A percentile compares a stretch with the other conserved stretches of the same genome.
Conservation (phyloP, 2,329 filamentous ascomycete genomes). For the Dactylella cylindrospora region DNA sequence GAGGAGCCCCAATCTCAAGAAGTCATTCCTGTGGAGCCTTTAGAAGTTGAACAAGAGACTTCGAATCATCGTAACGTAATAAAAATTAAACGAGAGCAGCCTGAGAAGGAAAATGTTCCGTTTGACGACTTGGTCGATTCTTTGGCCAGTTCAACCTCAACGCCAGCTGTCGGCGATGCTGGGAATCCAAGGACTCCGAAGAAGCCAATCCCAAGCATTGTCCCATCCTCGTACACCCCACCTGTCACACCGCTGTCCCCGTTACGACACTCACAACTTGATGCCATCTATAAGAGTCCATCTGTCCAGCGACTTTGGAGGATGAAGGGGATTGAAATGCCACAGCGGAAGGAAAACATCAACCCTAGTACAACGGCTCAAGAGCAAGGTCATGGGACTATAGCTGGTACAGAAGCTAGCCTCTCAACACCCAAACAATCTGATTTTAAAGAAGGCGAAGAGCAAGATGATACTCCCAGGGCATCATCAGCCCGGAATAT, state of each 20-base stretch:
- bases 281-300: slow-evolving; percentile 27
- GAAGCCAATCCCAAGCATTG: slow-evolving; percentile 18
- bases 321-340: slow-evolving; percentile 16
- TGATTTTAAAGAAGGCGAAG: slow-evolving; percentile 4
- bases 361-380: no score
- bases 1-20: slow-evolving; percentile 4
- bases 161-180: not conserved
- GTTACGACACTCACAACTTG: slow-evolving; percentile 28
- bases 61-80: not conserved
- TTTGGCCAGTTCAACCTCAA: not conserved
- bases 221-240: slow-evolving; percentile 31
- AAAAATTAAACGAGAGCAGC: not conserved
- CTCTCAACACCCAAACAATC: not conserved
- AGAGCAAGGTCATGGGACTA: not conserved
- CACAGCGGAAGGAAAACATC: no score
- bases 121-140: not conserved
- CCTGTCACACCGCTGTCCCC: slow-evolving; percentile 39
- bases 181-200: slow-evolving; percentile 18
- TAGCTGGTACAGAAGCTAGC: not conserved
- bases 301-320: slow-evolving; percentile 33
- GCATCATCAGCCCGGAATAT: not conserved
- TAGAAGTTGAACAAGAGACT: slow-evolving; percentile 14
- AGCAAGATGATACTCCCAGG: not conserved
- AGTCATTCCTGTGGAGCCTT: slow-evolving; percentile 7
- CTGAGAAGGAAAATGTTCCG: slow-evolving; percentile 3